phyloP scores from a whole-genome alignment of 352 stramenopile genomes.

The Pythium dissotocum region DNA sequence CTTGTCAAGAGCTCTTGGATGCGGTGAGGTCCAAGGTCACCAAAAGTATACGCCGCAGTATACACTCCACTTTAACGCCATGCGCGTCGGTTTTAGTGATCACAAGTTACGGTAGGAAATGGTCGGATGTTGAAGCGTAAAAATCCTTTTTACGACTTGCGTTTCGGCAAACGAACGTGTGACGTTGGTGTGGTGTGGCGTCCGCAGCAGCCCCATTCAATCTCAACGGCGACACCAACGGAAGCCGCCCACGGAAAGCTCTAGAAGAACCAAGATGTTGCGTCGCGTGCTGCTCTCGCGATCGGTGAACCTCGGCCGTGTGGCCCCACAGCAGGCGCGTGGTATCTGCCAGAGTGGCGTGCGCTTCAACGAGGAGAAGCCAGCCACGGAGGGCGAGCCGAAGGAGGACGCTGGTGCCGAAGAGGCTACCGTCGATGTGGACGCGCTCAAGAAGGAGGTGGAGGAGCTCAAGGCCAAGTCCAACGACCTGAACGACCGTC shows the following conservation, averaged over 20 bases:
- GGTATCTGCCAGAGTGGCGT: conserved; percentile 42
- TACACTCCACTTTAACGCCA: background rate
- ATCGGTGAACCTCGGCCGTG: conserved; percentile 34
- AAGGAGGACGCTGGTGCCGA: conserved; percentile 22
- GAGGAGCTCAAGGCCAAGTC: conserved; percentile 73
- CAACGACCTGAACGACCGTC: conserved; percentile 82
- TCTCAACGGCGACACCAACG: conserved; percentile 1
- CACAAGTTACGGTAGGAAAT: background rate
- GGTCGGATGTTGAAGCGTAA: conserved; percentile 25
- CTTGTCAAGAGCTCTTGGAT: background rate
- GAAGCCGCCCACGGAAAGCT: conserved; percentile 12
- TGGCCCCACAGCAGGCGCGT: conserved; percentile 46
- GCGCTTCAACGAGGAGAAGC: conserved; percentile 60
- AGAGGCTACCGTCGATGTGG: conserved; percentile 31
- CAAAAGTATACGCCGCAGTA: background rate
- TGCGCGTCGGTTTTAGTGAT: background rate
- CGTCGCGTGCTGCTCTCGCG: conserved; percentile 60
- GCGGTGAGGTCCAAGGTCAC: background rate
- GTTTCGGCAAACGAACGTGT: conserved; percentile 16
- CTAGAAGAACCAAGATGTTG: conserved; percentile 45
- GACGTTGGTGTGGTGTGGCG: conserved; percentile 12
- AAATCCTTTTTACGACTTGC: conserved; percentile 24
- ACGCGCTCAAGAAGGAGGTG: conserved; percentile 63
- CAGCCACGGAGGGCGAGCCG: conserved; percentile 13
- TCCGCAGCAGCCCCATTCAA: conserved; percentile 16